Conservation (phyloP, 225 moss, liverwort and hornwort species). For the Thuidium tamariscinum region DNA sequence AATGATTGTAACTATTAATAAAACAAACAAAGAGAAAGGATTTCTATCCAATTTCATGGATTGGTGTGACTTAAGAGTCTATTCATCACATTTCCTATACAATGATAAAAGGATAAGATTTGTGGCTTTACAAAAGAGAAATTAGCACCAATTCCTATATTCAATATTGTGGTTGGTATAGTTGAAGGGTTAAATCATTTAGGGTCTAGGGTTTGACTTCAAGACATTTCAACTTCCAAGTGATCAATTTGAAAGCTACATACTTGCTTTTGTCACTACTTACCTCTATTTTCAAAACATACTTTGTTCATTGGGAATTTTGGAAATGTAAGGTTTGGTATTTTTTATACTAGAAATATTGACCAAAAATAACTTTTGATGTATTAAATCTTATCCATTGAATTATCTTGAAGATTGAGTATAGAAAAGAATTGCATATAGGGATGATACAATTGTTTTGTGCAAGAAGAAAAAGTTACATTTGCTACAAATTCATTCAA, state of each 20-base stretch:
- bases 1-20: neutral
- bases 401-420: too few species aligned
- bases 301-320: neutral
- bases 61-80: neutral
- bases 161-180: fast-evolving
- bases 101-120: fast-evolving
- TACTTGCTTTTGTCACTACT: neutral
- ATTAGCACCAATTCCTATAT: fast-evolving
- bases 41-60: neutral
- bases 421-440: neutral
- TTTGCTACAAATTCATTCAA: neutral
- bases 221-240: fast-evolving
- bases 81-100: neutral
- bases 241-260: neutral
- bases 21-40: neutral
- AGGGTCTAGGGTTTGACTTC: fast-evolving
- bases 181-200: neutral
- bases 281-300: neutral
- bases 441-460: fast-evolving
- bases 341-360: fast-evolving
- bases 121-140: fast-evolving
- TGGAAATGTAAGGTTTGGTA: fast-evolving
- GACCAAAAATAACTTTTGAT: too few species aligned
- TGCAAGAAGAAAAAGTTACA: too few species aligned
- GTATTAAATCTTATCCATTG: fast-evolving